Evolutionary conservation across 352 stramenopile species (phyloP), one percentile per base, ranked within the genome.

Genomic region (Thraustochytrium sp.): DNA sequence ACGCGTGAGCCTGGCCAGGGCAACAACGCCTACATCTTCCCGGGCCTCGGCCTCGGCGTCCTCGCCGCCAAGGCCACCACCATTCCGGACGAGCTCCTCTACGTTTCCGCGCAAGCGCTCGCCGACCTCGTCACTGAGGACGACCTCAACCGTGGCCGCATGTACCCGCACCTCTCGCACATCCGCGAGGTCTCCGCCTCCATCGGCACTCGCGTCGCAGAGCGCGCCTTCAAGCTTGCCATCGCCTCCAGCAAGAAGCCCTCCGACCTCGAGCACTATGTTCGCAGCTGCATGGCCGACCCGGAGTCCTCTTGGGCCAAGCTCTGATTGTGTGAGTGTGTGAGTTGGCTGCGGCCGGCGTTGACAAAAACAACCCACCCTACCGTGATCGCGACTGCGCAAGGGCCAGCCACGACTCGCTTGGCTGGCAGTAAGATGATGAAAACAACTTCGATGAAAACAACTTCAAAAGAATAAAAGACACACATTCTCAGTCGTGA

Each of bases 1-100:
- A 92, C 86, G 23, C 93, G 89, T 74, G 88, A 94, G 59, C 93
- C 93, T 37, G 91, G 91, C 51, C 93, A 97, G 86, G 91, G 92
- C 86, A 98, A 98, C 90, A 98, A 98, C 89, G 93, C 95, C 87
- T 98, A 98, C 88, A 93, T 99, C 84, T 99, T 99, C 90, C 95
- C 96, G 29, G 96, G 95, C 62, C 90, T 99, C 75, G 96, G 94
- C 31, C 90, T 98, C 3, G 95, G 93, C 48, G 94, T 94, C 29
- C 92, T 97, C n/a, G 88, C 95, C 3, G 93, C 89, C 42, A 92
- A 91, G 29, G 88, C 90, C 21, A 90, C 89, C 68, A 88, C 46
- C 46, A 89, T 95, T 8, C 91, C 92, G 73, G 89, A 93, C 82
- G 89, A 92, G n/a, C 76, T 89, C 49, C 87, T 91, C 77, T 88